phyloP scores from a whole-genome alignment of 2,329 filamentous ascomycete genomes.

The Arthroderma uncinatum region DNA sequence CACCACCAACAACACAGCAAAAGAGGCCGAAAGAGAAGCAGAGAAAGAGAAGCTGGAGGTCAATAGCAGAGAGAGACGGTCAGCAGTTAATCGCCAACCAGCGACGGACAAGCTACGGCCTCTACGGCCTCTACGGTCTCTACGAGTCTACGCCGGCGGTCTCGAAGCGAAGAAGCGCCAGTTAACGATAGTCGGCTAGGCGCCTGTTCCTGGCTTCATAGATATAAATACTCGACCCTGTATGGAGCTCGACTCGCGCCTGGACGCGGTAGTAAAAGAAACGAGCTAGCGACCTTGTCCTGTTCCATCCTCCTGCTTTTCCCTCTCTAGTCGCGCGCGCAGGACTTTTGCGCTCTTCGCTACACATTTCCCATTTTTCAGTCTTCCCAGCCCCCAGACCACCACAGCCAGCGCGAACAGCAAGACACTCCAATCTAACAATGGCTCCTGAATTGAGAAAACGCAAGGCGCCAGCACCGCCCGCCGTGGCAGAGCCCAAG shows the following conservation, averaged over 20 bases:
- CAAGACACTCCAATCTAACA: too few species aligned
- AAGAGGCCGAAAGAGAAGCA: background rate
- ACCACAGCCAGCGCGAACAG: background rate
- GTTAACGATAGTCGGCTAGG: background rate
- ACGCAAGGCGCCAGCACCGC: slow-evolving; percentile 44
- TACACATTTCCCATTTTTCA: slow-evolving; percentile 1
- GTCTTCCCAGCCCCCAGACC: background rate
- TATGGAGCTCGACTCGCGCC: background rate
- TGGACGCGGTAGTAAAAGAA: slow-evolving; percentile 3
- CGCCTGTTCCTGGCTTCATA: background rate
- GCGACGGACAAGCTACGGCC: too few species aligned
- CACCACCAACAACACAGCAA: background rate
- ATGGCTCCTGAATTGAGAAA: slow-evolving; percentile 48
- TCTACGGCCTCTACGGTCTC: too few species aligned
- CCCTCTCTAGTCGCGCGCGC: background rate
- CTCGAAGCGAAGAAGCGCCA: background rate
- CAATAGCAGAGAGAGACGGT: too few species aligned
- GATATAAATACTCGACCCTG: background rate
- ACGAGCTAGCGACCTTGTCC: slow-evolving; percentile 2
- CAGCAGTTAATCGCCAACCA: background rate
- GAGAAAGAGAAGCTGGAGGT: too few species aligned
- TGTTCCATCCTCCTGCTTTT: background rate
- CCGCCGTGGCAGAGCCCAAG: slow-evolving; percentile 40
- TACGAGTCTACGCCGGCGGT: too few species aligned
- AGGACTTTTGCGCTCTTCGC: slow-evolving; percentile 3